Percentiles rank a stretch among this genome's conserved stretches.
phyloP scores from a whole-genome alignment of 768 basidiomycete genomes.

The Lentinula guzmanii region DNA sequence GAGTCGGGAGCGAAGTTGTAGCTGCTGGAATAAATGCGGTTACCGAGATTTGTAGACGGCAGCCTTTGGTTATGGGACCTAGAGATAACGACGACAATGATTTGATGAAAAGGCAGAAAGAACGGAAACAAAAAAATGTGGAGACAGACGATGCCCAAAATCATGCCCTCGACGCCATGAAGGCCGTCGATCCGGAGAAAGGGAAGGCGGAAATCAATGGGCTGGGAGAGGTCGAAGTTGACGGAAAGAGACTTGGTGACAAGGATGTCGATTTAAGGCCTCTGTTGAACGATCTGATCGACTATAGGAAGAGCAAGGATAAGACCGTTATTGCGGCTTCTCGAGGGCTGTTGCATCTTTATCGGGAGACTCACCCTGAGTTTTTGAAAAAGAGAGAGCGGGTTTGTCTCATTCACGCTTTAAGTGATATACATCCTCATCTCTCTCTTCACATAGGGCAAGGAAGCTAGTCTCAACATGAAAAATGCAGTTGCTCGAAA shows the following conservation, averaged over 20 bases:
- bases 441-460: conserved; percentile 52
- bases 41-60: conserved; percentile 87
- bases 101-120: not conserved
- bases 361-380: conserved; percentile 92
- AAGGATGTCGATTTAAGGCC: conserved; percentile 3
- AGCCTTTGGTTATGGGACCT: conserved; percentile 86
- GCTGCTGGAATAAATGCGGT: conserved; percentile 96
- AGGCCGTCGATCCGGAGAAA: not conserved
- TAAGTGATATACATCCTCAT: conserved; percentile 2
- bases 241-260: not conserved
- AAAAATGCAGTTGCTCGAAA: conserved; percentile 51
- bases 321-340: conserved; percentile 90
- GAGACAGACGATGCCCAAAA: not conserved
- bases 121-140: not conserved
- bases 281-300: conserved; percentile 83
- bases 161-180: not conserved
- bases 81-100: conserved; percentile 57
- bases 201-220: not conserved
- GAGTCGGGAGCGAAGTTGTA: conserved; percentile 92
- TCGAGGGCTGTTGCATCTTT: conserved; percentile 81
- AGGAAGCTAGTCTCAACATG: conserved; percentile 80
- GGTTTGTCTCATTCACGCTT: conserved; percentile 33
- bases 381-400: conserved; percentile 87
- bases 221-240: not conserved
- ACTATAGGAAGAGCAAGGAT: conserved; percentile 93